Conservation (phyloP, 192 early-diverging fungal genomes). For the Coemansia sp. region DNA sequence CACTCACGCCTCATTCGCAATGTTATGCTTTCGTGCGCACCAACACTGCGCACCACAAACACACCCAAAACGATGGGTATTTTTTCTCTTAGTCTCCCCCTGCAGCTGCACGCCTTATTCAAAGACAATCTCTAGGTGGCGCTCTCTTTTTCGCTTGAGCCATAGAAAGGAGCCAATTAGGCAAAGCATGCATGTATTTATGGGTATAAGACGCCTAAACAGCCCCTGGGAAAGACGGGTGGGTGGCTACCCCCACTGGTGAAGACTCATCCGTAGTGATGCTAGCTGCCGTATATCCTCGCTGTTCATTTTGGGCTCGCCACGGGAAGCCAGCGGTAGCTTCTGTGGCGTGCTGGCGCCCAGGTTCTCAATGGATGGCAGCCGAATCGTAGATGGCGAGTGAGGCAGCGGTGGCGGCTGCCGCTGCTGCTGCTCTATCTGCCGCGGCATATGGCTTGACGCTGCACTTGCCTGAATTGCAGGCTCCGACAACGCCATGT, state of each 20-base stretch:
- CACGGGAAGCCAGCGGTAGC: neutral
- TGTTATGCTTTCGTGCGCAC: too few relatives aligned
- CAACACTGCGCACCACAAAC: neutral
- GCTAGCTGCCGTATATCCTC: constrained; percentile 49
- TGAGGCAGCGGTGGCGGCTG: constrained; percentile 1
- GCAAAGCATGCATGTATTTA: constrained; percentile 1
- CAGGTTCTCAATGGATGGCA: constrained; percentile 37
- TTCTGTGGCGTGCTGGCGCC: constrained; percentile 4
- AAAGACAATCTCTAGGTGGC: too few relatives aligned
- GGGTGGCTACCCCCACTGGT: constrained; percentile 14
- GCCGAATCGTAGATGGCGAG: constrained; percentile 12
- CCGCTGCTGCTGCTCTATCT: constrained; percentile 5
- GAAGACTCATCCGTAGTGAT: constrained; percentile 34
- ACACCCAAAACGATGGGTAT: too few relatives aligned
- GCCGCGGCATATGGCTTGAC: neutral
- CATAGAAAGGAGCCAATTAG: neutral
- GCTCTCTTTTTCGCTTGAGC: neutral
- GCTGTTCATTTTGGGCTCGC: constrained; percentile 36
- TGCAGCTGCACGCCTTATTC: neutral
- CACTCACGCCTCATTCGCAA: too few relatives aligned
- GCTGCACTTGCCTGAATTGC: constrained; percentile 4
- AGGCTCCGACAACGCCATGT: neutral
- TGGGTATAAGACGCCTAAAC: neutral
- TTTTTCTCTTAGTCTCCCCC: too few relatives aligned
- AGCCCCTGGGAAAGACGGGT: neutral